Percentiles rank a stretch among this genome's conserved stretches.
phyloP scores from a whole-genome alignment of 106 monocot genomes.

The Dendrobium nobile region DNA sequence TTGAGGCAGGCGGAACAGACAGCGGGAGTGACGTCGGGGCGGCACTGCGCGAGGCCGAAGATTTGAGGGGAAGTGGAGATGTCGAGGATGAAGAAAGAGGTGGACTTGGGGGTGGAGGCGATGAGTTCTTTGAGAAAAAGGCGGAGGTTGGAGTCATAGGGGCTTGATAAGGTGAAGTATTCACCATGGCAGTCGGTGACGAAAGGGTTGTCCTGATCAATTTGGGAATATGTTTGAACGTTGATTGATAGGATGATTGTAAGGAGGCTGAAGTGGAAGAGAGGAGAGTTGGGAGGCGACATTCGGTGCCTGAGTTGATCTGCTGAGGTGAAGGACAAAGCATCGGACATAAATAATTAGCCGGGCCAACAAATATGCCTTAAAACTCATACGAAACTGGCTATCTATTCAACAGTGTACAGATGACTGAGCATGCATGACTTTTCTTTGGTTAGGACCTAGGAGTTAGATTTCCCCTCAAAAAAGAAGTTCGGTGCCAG shows the following conservation, averaged over 20 bases:
- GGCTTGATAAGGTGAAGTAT: not conserved
- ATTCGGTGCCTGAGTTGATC: not conserved
- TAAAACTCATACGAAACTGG: no score
- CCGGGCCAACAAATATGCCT: no score
- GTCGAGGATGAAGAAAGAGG: not conserved
- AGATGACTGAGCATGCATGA: no score
- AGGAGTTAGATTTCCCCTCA: no score
- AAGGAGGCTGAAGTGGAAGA: not conserved
- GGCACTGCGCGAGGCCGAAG: conserved; percentile 5
- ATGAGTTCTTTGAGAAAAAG: not conserved
- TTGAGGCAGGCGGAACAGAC: not conserved
- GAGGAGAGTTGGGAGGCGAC: not conserved
- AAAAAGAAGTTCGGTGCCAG: no score
- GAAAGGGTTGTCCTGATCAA: not conserved
- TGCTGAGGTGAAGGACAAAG: not conserved
- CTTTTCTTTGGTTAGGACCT: no score
- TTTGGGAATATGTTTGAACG: not conserved
- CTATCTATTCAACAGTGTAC: no score
- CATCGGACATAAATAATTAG: not conserved
- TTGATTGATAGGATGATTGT: not conserved
- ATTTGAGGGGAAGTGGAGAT: not conserved
- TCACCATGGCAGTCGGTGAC: not conserved
- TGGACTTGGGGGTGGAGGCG: not conserved
- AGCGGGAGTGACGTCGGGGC: not conserved
- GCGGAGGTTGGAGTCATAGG: not conserved